These are phyloP conservation scores for Calonectria fujianensis DNA, from an alignment of 2,329 filamentous ascomycete species.

Conservation along the genomic window DNA sequence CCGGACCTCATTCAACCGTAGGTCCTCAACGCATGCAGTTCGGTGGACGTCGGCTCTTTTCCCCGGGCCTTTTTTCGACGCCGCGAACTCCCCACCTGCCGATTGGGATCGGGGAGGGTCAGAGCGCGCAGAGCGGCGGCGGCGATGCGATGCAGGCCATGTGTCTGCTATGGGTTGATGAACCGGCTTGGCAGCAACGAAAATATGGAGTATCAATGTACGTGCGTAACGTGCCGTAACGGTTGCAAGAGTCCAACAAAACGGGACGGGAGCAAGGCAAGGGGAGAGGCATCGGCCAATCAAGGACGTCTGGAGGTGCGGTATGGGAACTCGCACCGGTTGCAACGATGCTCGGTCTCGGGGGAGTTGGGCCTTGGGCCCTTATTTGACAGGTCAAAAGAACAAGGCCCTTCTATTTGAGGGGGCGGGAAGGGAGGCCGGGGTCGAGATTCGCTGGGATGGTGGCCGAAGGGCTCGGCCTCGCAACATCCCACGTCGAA, in stretches of 20 bases:
- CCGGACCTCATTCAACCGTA: background rate
- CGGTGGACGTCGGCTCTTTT: background rate
- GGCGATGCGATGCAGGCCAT: conserved; percentile 14
- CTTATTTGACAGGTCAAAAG: conserved; percentile 18
- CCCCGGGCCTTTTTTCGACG: conserved; percentile 9
- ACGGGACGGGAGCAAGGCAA: conserved; percentile 5
- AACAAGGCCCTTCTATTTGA: conserved; percentile 21
- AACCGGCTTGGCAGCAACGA: conserved; percentile 13
- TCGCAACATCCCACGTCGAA: conserved; percentile 18
- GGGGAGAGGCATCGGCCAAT: background rate
- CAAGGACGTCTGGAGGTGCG: background rate
- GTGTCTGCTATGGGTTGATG: conserved; percentile 20
- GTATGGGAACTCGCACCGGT: background rate
- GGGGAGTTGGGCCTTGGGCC: background rate
- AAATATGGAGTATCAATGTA: conserved; percentile 14
- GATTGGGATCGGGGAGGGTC: conserved; percentile 4
- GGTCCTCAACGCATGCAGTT: conserved; percentile 2
- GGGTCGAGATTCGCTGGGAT: conserved; percentile 11
- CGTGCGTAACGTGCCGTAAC: conserved; percentile 23
- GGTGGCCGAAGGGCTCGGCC: background rate
- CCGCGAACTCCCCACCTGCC: conserved; percentile 1
- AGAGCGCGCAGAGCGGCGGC: conserved; percentile 2
- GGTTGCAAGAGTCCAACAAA: conserved; percentile 13
- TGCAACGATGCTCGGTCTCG: conserved; percentile 14
- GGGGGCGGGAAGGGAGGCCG: conserved; percentile 19